Evolutionary conservation across 2,329 filamentous ascomycete species (phyloP), one percentile per base, ranked within the genome.

Genomic region (Stromatinia cepivora): DNA sequence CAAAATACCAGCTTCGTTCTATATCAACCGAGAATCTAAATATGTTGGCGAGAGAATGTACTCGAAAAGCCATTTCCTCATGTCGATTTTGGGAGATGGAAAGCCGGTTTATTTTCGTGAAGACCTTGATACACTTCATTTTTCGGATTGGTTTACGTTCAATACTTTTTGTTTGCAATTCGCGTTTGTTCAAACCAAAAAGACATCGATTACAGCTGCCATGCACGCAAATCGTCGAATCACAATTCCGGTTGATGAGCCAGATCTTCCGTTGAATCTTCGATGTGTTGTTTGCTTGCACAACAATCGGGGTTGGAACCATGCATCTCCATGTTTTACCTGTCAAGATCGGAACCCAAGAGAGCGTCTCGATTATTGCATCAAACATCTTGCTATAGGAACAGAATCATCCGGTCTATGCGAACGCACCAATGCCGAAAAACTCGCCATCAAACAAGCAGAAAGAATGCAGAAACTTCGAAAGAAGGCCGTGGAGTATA

Each of bases 101-200:
- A 50, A 25, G 9, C 10, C 42, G 2, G 20, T 62, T 8, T 62
- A 62, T n/a, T 62, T 62, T 48, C 58, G 58, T 3, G 28, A 62
- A 11, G 28, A 48, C n/a, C 6, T 48, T 13, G 58, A 62, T n/a
- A 25, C 11, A 34, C 58, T 62, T 62, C 42, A 62, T 48, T 48
- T 62, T 62, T 7, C 58, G 7, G 58, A 48, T n/a, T 62, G 58
- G 58, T 62, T 48, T 15, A 62, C 58, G 6, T 62, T 62, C 28
- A 62, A 34, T 5, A 62, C 58, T 48, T 62, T 62, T 7, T 62
- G 42, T 34, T 28, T 62, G n/a, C 42, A 62, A 34, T 48, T 17
- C 11, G 28, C 58, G 4, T 62, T n/a, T 62, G 20, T n/a, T 3
- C 58, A 36, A n/a, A 62, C 42, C 5, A 17, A 48, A 6, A 1